phyloP scores from a whole-genome alignment of 257 asterid species.

The Haberlea rhodopensis region DNA sequence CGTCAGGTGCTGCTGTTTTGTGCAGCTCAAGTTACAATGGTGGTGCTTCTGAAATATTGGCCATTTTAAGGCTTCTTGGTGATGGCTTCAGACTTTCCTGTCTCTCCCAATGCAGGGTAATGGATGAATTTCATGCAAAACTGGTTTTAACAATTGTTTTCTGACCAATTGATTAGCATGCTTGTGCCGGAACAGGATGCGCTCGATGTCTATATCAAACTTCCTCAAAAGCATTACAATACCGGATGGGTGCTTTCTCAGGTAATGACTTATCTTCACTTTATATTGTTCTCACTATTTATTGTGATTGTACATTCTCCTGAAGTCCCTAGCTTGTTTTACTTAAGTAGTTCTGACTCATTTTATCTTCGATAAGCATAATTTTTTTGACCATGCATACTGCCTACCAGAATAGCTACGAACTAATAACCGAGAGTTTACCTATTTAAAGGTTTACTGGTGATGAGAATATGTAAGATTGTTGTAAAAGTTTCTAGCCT shows the following conservation, averaged over 20 bases:
- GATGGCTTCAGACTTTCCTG: constrained; percentile 90
- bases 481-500: no score
- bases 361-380: constrained; percentile 2
- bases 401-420: background rate
- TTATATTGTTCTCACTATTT: background rate
- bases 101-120: constrained; percentile 83
- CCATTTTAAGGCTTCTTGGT: constrained; percentile 79
- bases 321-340: constrained; percentile 10
- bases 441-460: no score
- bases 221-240: constrained; percentile 83
- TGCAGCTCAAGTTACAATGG: constrained; percentile 50
- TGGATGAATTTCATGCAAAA: constrained; percentile 18
- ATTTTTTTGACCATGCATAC: constrained; percentile 7
- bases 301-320: constrained; percentile 7
- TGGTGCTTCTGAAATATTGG: constrained; percentile 73
- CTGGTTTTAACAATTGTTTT: constrained; percentile 14
- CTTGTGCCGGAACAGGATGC: constrained; percentile 68
- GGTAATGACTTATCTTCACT: constrained; percentile 37
- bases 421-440: constrained; percentile 6
- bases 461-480: no score
- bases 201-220: constrained; percentile 58
- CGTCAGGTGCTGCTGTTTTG: constrained; percentile 43
- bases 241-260: constrained; percentile 98
- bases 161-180: constrained; percentile 6
- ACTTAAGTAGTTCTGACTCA: constrained; percentile 6